Percentiles rank a stretch among this genome's conserved stretches.
These are phyloP conservation scores for Vigna radiata DNA, from an alignment of 306 rosid genomes.

Conservation along the genomic window DNA sequence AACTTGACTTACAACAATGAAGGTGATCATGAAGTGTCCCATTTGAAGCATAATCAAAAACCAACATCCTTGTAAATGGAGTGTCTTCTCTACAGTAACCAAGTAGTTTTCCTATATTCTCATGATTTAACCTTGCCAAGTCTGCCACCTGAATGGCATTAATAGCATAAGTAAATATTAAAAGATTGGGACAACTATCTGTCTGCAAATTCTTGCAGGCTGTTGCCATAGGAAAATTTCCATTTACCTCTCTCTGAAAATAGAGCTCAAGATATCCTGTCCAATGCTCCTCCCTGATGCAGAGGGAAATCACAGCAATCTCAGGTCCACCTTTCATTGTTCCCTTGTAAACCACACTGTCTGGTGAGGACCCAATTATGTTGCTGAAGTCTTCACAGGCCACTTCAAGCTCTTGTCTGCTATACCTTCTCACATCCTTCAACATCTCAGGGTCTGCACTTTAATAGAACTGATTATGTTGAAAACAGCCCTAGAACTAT, in stretches of 20 bases:
- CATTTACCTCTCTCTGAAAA: conserved; percentile 88
- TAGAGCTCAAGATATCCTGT: conserved; percentile 91
- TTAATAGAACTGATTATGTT: conserved; percentile 37
- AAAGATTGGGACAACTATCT: conserved; percentile 21
- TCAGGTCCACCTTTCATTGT: conserved; percentile 92
- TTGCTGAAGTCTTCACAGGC: conserved; percentile 99
- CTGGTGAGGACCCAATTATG: conserved; percentile 97
- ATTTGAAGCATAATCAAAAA: conserved; percentile 93
- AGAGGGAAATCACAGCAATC: conserved; percentile 92
- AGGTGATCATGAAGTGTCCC: conserved; percentile 92
- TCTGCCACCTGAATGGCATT: conserved; percentile 75
- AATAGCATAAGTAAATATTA: conserved; percentile 25
- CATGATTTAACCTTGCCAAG: conserved; percentile 81
- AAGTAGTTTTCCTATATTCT: conserved; percentile 79
- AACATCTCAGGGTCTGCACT: conserved; percentile 78
- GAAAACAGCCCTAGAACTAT: conserved; percentile 33
- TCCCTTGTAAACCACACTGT: conserved; percentile 95
- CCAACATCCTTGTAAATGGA: conserved; percentile 95
- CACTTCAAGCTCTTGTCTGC: conserved; percentile 95
- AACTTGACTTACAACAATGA: conserved; percentile 79
- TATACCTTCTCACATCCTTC: conserved; percentile 77
- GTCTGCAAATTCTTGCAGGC: conserved; percentile 30
- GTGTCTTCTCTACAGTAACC: conserved; percentile 88
- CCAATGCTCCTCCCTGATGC: conserved; percentile 91
- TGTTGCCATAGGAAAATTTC: conserved; percentile 37